phyloP scores from a whole-genome alignment of 1,139 yeast genomes.

The Hansenula lynferdii region DNA sequence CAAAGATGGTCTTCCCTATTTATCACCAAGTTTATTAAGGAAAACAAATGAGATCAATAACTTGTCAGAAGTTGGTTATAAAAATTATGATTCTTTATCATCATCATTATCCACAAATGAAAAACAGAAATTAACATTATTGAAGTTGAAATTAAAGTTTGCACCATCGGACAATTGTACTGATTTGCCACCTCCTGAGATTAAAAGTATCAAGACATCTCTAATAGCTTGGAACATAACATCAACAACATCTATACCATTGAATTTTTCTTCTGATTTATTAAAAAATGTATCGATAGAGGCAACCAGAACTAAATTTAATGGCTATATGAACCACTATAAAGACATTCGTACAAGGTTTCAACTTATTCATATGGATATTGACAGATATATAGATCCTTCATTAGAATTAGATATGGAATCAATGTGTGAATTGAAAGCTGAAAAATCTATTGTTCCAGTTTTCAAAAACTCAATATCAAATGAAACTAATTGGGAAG shows the following conservation, averaged over 20 bases:
- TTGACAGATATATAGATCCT: constrained; percentile 8
- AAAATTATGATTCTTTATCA: constrained; percentile 16
- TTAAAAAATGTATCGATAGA: constrained; percentile 7
- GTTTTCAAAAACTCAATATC: constrained; percentile 8
- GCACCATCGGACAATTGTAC: constrained; percentile 13
- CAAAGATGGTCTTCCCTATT: constrained; percentile 30
- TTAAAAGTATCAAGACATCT: constrained; percentile 11
- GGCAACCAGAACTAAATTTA: constrained; percentile 11
- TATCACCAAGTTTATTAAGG: constrained; percentile 28
- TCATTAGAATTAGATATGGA: constrained; percentile 14
- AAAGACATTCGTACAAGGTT: constrained; percentile 6
- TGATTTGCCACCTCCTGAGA: constrained; percentile 13
- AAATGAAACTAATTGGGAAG: neutral
- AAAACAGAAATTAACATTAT: constrained; percentile 17
- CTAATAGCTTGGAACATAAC: constrained; percentile 19
- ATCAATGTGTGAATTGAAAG: constrained; percentile 16
- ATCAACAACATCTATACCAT: constrained; percentile 21
- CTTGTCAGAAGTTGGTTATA: constrained; percentile 24
- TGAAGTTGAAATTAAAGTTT: constrained; percentile 22
- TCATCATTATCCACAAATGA: constrained; percentile 14
- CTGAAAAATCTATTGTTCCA: constrained; percentile 7
- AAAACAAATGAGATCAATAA: constrained; percentile 26
- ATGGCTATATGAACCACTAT: constrained; percentile 4
- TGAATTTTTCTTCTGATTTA: constrained; percentile 20
- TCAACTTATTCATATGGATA: constrained; percentile 4